Conservation (phyloP, 2,329 filamentous ascomycete genomes). For the Diaporthe sp. region DNA sequence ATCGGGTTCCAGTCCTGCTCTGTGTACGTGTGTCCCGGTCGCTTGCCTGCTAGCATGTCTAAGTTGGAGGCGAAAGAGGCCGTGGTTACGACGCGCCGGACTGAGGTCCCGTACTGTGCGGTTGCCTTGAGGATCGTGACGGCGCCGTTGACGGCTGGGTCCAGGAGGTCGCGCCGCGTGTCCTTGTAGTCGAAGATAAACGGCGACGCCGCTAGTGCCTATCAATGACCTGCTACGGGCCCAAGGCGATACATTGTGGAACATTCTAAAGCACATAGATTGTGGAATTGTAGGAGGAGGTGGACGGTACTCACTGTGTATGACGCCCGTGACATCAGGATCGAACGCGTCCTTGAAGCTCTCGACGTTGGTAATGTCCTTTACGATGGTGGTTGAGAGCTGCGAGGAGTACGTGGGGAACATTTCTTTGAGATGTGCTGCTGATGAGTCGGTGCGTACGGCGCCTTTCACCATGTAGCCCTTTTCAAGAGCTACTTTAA, state of each 20-base stretch:
- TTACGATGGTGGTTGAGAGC: slow-evolving; percentile 51
- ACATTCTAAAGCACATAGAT: background rate
- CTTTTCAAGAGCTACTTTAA: slow-evolving; percentile 30
- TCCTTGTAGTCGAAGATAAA: slow-evolving; percentile 50
- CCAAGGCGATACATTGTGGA: background rate
- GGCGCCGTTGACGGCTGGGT: slow-evolving; percentile 58
- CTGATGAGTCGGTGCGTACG: slow-evolving; percentile 23
- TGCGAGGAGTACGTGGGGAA: slow-evolving; percentile 20
- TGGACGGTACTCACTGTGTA: too few relatives aligned
- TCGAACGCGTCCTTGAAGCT: slow-evolving; percentile 52
- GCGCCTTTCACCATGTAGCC: slow-evolving; percentile 24
- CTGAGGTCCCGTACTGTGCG: slow-evolving; percentile 43
- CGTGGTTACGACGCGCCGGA: slow-evolving; percentile 62
- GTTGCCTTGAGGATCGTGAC: slow-evolving; percentile 55
- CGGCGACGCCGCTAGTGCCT: slow-evolving; percentile 44
- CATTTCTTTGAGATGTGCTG: background rate
- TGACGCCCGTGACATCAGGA: slow-evolving; percentile 51
- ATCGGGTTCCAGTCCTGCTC: slow-evolving; percentile 63
- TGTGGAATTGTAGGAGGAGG: slow-evolving; percentile 33
- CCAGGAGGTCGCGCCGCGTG: slow-evolving; percentile 56
- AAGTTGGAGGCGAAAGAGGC: slow-evolving; percentile 63
- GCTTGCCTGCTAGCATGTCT: slow-evolving; percentile 51
- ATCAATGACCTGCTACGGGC: background rate
- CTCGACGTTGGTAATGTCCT: slow-evolving; percentile 50
- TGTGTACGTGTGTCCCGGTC: slow-evolving; percentile 57